phyloP scores from a whole-genome alignment of 345 rosid genomes.

The Abelmoschus esculentus region DNA sequence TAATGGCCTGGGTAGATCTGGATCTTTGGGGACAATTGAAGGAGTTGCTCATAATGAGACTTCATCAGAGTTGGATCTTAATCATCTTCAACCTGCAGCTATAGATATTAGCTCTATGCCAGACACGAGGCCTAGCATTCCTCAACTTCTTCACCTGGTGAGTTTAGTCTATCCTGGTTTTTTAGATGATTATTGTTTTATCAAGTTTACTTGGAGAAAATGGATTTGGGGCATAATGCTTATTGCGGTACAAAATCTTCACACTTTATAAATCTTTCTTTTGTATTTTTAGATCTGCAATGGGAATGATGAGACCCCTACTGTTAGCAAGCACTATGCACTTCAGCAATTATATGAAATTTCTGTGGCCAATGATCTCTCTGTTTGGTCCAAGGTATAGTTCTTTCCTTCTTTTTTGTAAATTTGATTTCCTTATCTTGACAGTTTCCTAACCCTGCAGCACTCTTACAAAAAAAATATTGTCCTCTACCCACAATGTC shows the following conservation, averaged over 20 bases:
- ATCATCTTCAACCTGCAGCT: slow-evolving; percentile 39
- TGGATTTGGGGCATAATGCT: neutral
- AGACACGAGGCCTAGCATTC: slow-evolving; percentile 84
- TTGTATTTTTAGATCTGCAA: slow-evolving; percentile 53
- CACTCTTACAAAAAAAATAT: neutral
- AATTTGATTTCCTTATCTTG: neutral
- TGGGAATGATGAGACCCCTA: slow-evolving; percentile 53
- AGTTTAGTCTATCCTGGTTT: slow-evolving; percentile 15
- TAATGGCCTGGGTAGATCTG: slow-evolving; percentile 44
- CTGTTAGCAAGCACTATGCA: slow-evolving; percentile 56
- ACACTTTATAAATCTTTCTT: neutral
- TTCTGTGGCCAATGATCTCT: slow-evolving; percentile 63
- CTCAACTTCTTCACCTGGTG: slow-evolving; percentile 94
- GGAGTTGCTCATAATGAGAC: slow-evolving; percentile 33
- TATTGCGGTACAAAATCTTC: neutral
- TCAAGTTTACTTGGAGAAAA: neutral
- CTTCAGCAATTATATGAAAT: slow-evolving; percentile 75
- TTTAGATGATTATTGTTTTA: neutral
- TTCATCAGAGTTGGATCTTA: slow-evolving; percentile 38
- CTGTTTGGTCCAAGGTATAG: slow-evolving; percentile 70
- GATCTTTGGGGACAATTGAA: slow-evolving; percentile 29
- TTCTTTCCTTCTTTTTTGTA: neutral
- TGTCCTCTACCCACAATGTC: neutral
- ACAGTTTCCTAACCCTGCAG: neutral
- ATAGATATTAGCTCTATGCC: slow-evolving; percentile 43